A percentile compares a stretch with the other conserved stretches of the same genome.
Evolutionary conservation across 306 rosid species (phyloP).

Genomic region (Delonix regia): DNA sequence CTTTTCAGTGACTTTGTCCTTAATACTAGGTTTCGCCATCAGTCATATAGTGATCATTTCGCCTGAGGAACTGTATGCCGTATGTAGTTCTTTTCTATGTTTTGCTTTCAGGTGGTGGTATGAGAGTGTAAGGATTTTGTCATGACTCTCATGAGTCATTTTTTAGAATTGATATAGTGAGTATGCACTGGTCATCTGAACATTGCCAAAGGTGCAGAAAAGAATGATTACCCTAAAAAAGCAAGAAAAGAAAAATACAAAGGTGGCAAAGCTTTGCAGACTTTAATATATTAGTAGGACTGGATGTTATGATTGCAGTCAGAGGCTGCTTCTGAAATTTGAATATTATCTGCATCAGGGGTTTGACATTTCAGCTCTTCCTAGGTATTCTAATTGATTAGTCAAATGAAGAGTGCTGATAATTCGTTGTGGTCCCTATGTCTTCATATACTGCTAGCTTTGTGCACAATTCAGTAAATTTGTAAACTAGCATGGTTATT

Average conservation of each 20-base stretch:
- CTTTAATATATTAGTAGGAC: neutral
- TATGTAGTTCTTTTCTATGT: neutral
- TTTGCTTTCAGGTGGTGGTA: neutral
- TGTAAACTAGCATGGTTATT: neutral
- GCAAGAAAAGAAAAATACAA: no score
- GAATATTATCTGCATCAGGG: neutral
- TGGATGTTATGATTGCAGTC: neutral
- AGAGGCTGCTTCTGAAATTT: neutral
- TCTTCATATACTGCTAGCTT: neutral
- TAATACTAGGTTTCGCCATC: no score
- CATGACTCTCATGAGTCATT: neutral
- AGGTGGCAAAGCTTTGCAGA: neutral
- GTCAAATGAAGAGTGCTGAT: neutral
- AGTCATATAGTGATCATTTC: no score
- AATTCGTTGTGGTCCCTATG: neutral
- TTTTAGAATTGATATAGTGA: no score
- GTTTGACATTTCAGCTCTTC: neutral
- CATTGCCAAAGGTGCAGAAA: no score
- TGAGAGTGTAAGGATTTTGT: neutral
- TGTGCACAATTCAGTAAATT: neutral
- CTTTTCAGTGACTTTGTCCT: no score
- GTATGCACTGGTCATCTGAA: no score
- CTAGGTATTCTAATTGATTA: neutral
- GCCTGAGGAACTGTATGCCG: no score
- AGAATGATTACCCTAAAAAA: no score